A percentile compares a stretch with the other conserved stretches of the same genome.
Conservation (phyloP, 139 green algal genomes). For the Chlorella sp. region DNA sequence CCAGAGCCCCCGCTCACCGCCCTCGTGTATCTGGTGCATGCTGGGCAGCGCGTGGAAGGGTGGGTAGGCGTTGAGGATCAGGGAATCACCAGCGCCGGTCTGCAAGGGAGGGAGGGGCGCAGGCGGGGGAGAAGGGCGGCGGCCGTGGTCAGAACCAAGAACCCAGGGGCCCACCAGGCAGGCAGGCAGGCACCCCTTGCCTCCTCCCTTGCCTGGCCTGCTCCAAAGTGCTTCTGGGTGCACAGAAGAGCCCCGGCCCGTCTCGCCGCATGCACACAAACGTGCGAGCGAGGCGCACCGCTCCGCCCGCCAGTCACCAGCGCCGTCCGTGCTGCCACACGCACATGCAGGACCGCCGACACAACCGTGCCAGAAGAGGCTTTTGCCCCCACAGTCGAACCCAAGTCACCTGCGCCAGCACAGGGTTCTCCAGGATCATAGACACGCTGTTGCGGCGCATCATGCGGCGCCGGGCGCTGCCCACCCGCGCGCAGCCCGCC, state of each 20-base stretch:
- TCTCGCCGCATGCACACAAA: neutral
- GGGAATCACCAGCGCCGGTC: constrained; percentile 40
- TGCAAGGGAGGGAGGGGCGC: neutral
- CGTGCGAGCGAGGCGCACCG: neutral
- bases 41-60: constrained; percentile 31
- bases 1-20: neutral
- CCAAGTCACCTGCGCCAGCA: constrained; percentile 44
- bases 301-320: neutral
- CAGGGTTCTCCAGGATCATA: constrained; percentile 63
- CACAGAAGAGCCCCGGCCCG: neutral
- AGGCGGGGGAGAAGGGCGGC: neutral
- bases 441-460: constrained; percentile 52
- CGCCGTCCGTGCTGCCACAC: no score
- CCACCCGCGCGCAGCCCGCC: constrained; percentile 31
- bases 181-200: neutral
- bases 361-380: no score
- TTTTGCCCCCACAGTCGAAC: neutral
- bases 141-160: neutral
- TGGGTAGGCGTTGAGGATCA: constrained; percentile 29
- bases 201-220: neutral
- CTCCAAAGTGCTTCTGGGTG: no score
- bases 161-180: no score
- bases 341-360: no score
- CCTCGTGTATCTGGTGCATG: constrained; percentile 36
- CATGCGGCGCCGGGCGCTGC: constrained; percentile 40